These are phyloP conservation scores for Epithele typhae DNA, from an alignment of 768 basidiomycete species.

Conservation along the genomic window DNA sequence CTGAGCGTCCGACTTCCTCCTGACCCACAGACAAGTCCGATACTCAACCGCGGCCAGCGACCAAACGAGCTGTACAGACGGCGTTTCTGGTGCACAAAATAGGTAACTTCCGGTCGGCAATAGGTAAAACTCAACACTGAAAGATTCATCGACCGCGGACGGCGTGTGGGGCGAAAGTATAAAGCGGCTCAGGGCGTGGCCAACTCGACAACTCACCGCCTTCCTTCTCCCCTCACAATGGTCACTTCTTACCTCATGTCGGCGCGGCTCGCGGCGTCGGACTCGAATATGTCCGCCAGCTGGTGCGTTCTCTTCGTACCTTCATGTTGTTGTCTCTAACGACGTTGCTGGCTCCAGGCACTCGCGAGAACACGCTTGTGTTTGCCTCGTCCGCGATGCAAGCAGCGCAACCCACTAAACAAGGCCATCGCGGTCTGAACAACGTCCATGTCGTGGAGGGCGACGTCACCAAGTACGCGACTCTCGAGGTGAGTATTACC, in stretches of 20 bases:
- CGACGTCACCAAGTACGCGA: constrained; percentile 29
- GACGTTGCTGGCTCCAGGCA: not conserved
- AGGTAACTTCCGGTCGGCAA: too few species aligned
- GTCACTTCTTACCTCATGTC: constrained; percentile 16
- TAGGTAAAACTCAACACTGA: too few species aligned
- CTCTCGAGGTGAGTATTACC: constrained; percentile 25
- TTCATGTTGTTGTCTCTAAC: not conserved
- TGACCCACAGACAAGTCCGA: too few species aligned
- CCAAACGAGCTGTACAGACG: too few species aligned
- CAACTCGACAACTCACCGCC: too few species aligned
- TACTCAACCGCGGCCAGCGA: too few species aligned
- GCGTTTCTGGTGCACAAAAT: too few species aligned
- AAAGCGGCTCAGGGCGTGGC: too few species aligned
- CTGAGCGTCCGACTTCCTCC: too few species aligned
- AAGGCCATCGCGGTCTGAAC: not conserved
- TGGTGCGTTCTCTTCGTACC: not conserved
- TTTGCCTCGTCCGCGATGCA: constrained; percentile 19
- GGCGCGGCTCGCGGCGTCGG: constrained; percentile 21
- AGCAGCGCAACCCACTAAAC: constrained; percentile 6
- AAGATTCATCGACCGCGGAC: too few species aligned
- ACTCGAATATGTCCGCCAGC: constrained; percentile 2
- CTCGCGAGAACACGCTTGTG: constrained; percentile 10
- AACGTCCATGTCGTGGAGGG: constrained; percentile 34
- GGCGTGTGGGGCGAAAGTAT: too few species aligned
- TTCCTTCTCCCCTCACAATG: too few species aligned